Evolutionary conservation across 768 basidiomycete species (phyloP).

Genomic region (Podaxis sp.): DNA sequence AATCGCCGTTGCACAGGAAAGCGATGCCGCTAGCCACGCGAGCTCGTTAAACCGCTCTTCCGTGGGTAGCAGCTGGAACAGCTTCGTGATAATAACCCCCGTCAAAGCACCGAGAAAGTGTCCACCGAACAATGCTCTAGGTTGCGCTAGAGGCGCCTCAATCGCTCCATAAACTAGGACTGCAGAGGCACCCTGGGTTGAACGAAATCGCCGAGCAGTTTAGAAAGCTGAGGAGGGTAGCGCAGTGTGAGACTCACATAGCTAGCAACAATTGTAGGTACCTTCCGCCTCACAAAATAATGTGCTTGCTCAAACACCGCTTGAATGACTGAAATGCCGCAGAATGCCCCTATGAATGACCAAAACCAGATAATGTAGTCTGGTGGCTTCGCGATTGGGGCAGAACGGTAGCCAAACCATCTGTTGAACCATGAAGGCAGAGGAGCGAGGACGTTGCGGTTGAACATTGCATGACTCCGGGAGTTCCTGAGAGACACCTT

Average conservation of each 20-base stretch:
- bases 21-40: constrained; percentile 46
- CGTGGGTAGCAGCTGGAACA: constrained; percentile 44
- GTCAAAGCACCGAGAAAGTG: constrained; percentile 49
- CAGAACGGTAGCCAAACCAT: constrained; percentile 45
- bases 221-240: neutral
- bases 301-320: constrained; percentile 45
- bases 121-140: constrained; percentile 47
- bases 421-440: constrained; percentile 36
- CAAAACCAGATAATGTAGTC: constrained; percentile 44
- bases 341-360: constrained; percentile 54
- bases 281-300: constrained; percentile 44
- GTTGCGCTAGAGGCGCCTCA: constrained; percentile 52
- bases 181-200: constrained; percentile 49
- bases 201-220: neutral
- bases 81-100: constrained; percentile 50
- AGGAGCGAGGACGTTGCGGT: constrained; percentile 26
- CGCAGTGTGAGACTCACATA: constrained; percentile 34
- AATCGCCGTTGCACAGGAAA: constrained; percentile 40
- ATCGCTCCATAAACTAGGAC: constrained; percentile 54
- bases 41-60: constrained; percentile 41
- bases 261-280: constrained; percentile 46
- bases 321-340: constrained; percentile 47
- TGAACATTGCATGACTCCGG: neutral
- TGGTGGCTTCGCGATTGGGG: constrained; percentile 27
- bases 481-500: neutral